Evolutionary conservation across 306 rosid species (phyloP).

Genomic region (Dryas octopetala): DNA sequence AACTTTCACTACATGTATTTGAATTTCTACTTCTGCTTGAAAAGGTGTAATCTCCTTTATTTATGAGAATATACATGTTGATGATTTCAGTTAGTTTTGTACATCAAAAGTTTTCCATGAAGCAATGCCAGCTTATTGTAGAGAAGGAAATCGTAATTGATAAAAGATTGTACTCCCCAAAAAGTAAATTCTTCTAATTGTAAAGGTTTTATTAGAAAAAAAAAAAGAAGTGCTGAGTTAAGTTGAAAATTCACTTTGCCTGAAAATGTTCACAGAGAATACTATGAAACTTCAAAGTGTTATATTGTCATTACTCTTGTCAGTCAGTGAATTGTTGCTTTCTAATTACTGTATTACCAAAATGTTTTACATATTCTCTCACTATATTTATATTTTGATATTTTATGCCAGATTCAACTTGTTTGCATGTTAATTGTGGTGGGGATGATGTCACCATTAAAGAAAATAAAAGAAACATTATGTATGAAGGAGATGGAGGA

Average conservation of each 20-base stretch:
- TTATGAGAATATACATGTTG: too few relatives aligned
- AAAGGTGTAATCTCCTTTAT: too few relatives aligned
- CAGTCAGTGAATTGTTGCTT: not conserved
- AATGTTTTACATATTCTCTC: constrained; percentile 10
- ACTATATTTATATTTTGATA: not conserved
- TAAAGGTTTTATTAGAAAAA: not conserved
- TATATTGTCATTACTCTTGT: not conserved
- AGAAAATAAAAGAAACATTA: constrained; percentile 14
- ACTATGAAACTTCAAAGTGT: not conserved
- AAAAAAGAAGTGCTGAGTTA: not conserved
- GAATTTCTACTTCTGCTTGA: not conserved
- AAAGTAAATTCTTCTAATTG: not conserved
- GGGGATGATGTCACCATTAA: constrained; percentile 34
- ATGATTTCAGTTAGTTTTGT: too few relatives aligned
- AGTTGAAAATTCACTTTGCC: not conserved
- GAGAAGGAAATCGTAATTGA: not conserved
- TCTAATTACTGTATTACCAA: not conserved
- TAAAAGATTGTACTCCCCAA: not conserved
- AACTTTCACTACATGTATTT: not conserved
- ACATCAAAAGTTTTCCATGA: too few relatives aligned
- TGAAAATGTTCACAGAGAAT: not conserved
- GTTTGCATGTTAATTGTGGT: constrained; percentile 63
- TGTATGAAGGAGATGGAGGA: constrained; percentile 33
- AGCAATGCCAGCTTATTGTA: too few relatives aligned
- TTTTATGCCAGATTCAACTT: constrained; percentile 61